Evolutionary conservation across 495 filamentous ascomycete genomes (phyloP), one percentile per base, ranked within the genome.

Genomic region (Podospora conica): DNA sequence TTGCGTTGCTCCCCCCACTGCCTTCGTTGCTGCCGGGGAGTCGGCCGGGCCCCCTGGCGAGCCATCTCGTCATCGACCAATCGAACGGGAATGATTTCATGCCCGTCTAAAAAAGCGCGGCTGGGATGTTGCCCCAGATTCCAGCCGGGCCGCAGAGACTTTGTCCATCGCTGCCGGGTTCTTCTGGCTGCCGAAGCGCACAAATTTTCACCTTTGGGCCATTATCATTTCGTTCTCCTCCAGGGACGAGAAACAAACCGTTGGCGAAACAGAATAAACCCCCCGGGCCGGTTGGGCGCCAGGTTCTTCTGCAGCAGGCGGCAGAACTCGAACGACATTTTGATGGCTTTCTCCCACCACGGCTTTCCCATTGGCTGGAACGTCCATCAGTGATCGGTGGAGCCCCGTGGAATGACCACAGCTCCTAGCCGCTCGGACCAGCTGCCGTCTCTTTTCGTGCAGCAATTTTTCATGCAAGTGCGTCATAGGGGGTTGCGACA

Each of bases 401-500:
- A 55, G 40, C 61, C 33, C 33, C 20, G 40, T 55, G 61, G 24
- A 63, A 63, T 63, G 61, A 55, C 18, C 24, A 25, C 22, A 27
- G 9, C 27, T 55, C 21, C 63, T 65, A 65, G 27, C 48, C 20
- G 66, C 54, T 40, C 66, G 69, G 67, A 58, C 60, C 57, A 73
- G 64, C 68, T 69, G 68, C 69, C 69, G 68, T 60, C 68, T 65
- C 61, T 61, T 70, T 48, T 48, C 40, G 71, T 71, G 69, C 66
- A 60, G 65, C 58, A 65, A 66, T 60, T 65, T 62, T 66, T 66
- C 53, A 53, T 61, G 60, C 62, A 65, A 73, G 67, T 76, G 74
- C 74, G 74, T 76, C 74, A 76, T 76, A 70, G 68, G 70, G 73
- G 66, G 56, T 9, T 27, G 55, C n/a, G 56, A 54, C 20, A 54